These are phyloP conservation scores for Meyerozyma elateridarum DNA, from an alignment of 1,139 yeast genomes.

Conservation along the genomic window DNA sequence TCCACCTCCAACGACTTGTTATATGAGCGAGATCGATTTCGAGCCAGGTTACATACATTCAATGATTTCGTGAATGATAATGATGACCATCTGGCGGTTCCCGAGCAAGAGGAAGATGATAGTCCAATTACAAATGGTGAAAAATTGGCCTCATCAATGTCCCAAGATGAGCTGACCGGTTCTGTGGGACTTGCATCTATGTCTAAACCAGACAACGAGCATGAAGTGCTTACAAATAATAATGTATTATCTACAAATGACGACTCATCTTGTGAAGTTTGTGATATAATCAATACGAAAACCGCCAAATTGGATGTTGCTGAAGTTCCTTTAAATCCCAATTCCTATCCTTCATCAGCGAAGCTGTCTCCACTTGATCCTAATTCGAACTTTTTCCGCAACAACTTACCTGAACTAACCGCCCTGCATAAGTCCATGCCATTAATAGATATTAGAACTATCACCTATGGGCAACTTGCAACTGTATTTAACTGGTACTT, in stretches of 20 bases:
- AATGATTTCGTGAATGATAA: slow-evolving; percentile 16
- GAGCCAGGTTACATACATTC: slow-evolving; percentile 37
- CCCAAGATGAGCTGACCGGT: neutral
- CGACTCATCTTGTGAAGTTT: slow-evolving; percentile 27
- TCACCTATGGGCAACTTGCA: slow-evolving; percentile 26
- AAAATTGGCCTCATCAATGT: neutral
- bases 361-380: slow-evolving; percentile 25
- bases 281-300: slow-evolving; percentile 34
- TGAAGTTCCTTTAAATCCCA: too few relatives aligned
- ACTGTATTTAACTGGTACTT: slow-evolving; percentile 43
- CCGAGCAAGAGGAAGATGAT: slow-evolving; percentile 6
- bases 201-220: too few relatives aligned
- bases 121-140: neutral
- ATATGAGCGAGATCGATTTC: slow-evolving; percentile 41
- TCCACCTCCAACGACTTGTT: slow-evolving; percentile 40
- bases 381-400: slow-evolving; percentile 17
- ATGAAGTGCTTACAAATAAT: slow-evolving; percentile 6
- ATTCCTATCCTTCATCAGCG: too few relatives aligned
- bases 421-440: slow-evolving; percentile 5
- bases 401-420: slow-evolving; percentile 5
- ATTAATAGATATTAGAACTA: slow-evolving; percentile 16
- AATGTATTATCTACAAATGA: slow-evolving; percentile 4
- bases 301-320: slow-evolving; percentile 38
- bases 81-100: neutral
- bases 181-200: too few relatives aligned